phyloP scores from a whole-genome alignment of 2,329 filamentous ascomycete genomes.

The Pezicula rhizophila region DNA sequence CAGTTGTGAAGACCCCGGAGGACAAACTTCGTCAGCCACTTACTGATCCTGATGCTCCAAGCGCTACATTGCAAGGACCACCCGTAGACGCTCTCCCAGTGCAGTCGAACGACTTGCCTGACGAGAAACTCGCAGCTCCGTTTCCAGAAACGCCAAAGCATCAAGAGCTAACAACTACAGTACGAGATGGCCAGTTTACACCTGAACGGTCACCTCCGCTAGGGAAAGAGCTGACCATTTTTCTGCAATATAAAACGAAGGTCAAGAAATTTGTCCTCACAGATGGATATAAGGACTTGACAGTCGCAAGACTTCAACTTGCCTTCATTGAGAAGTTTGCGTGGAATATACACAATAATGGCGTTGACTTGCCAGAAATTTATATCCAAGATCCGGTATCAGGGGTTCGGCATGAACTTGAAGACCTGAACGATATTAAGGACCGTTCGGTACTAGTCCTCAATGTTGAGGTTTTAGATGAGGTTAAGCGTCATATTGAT shows the following conservation, averaged over 20 bases:
- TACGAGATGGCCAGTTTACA: conserved; percentile 46
- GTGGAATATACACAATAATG: conserved; percentile 95
- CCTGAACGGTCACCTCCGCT: conserved; percentile 62
- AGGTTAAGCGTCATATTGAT: conserved; percentile 94
- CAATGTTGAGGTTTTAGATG: conserved; percentile 87
- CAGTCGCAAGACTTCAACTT: conserved; percentile 80
- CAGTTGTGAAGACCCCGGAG: conserved; percentile 48
- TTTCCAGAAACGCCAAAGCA: conserved; percentile 14
- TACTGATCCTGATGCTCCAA: conserved; percentile 30
- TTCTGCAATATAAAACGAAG: conserved; percentile 92
- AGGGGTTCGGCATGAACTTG: conserved; percentile 91
- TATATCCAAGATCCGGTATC: conserved; percentile 96
- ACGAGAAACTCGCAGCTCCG: conserved; percentile 2
- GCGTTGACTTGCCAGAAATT: conserved; percentile 87
- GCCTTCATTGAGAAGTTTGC: conserved; percentile 99
- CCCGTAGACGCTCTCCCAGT: conserved; percentile 42
- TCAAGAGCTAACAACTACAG: conserved; percentile 5
- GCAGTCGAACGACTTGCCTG: conserved; percentile 10
- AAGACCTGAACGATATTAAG: conserved; percentile 89
- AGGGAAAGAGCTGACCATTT: conserved; percentile 85
- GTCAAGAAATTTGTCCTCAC: conserved; percentile 92
- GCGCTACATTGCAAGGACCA: conserved; percentile 54
- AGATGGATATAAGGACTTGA: conserved; percentile 78
- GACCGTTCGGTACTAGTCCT: conserved; percentile 92
- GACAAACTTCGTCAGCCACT: conserved; percentile 43